phyloP scores from a whole-genome alignment of 805 yeast genomes.

The Ogataea philodendri region DNA sequence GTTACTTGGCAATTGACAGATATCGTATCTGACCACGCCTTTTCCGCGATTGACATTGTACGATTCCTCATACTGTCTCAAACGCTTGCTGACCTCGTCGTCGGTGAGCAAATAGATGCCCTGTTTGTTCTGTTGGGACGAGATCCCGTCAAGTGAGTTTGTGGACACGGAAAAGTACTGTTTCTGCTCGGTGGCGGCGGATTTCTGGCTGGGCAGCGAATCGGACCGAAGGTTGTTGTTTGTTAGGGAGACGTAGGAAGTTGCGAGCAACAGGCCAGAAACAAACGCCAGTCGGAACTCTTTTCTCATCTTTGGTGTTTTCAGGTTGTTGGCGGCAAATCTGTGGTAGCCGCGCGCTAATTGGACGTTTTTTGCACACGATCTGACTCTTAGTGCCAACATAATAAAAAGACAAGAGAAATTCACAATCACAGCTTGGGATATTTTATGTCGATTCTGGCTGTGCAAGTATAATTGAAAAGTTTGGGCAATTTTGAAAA shows the following conservation, averaged over 20 bases:
- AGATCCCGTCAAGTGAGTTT: constrained; percentile 42
- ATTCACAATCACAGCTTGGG: constrained; percentile 16
- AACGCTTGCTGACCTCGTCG: constrained; percentile 64
- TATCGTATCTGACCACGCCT: constrained; percentile 86
- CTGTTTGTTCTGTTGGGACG: constrained; percentile 43
- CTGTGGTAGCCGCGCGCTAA: constrained; percentile 6
- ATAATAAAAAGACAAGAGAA: constrained; percentile 12
- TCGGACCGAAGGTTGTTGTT: constrained; percentile 31
- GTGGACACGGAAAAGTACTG: constrained; percentile 41
- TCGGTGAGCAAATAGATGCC: constrained; percentile 59
- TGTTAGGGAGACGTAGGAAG: constrained; percentile 33
- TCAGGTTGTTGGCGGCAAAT: constrained; percentile 1
- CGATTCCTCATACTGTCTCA: constrained; percentile 77
- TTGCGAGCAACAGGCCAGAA: constrained; percentile 35
- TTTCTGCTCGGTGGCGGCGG: constrained; percentile 18
- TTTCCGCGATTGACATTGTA: constrained; percentile 77
- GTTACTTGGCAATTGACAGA: constrained; percentile 86
- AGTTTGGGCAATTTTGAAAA: constrained; percentile 3
- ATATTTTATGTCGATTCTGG: no score
- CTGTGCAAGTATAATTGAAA: constrained; percentile 5
- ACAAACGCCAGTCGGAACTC: constrained; percentile 32
- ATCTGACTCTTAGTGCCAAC: constrained; percentile 19
- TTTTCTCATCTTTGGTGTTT: constrained; percentile 27
- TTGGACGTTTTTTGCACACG: constrained; percentile 13
- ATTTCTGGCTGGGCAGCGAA: constrained; percentile 23